Base-by-base conservation (phyloP, 2,329 filamentous ascomycete species). In the Colletotrichum gloeosporioides region DNA sequence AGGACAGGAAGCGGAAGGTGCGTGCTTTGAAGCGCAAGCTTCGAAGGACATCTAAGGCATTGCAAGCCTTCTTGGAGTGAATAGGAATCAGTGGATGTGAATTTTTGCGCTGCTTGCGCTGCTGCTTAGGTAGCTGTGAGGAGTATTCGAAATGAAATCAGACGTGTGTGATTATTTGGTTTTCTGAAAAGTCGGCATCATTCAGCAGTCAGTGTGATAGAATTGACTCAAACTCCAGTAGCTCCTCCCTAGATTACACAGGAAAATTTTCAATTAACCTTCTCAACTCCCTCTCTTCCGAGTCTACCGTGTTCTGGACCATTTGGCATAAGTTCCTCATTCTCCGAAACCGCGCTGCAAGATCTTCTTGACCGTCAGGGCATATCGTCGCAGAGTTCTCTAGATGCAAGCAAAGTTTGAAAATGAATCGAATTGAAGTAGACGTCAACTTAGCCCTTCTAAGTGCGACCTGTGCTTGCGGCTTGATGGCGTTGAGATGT, bases 151-250 rank as follows among this genome's bases (percentile, higher is more conserved):
- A 44, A 44, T 44, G 6, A 16, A 44, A 44, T n/a, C 39, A 10
- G 18, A 10, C 39, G 10, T 6, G 8, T 9, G 0, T 2, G 2
- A 18, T 10, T 10, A 9, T 44, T 44, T n/a, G 16, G 2, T 3
- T 18, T 0, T 1, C 8, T n/a, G 39, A 2, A 0, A 44, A 44
- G 4, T 8, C n/a, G 16, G 16, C 18, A 44, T 6, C 8, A 6
- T n/a, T 44, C 16, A 10, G 39, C 0, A 44, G 39, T 44, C 0
- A 0, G 1, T 44, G 8, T 1, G 0, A n/a, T 18, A 4, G 18
- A n/a, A 4, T n/a, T n/a, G 16, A n/a, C 4, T 0, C 39, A 44
- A n/a, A 18, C 4, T 44, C 8, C 39, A 1, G 8, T 10, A 44
- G 4, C 39, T 6, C 2, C 1, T 4, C 2, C 4, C 8, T 44